Base-by-base conservation (phyloP, 2,329 filamentous ascomycete species). In the Cordyceps cicadae region DNA sequence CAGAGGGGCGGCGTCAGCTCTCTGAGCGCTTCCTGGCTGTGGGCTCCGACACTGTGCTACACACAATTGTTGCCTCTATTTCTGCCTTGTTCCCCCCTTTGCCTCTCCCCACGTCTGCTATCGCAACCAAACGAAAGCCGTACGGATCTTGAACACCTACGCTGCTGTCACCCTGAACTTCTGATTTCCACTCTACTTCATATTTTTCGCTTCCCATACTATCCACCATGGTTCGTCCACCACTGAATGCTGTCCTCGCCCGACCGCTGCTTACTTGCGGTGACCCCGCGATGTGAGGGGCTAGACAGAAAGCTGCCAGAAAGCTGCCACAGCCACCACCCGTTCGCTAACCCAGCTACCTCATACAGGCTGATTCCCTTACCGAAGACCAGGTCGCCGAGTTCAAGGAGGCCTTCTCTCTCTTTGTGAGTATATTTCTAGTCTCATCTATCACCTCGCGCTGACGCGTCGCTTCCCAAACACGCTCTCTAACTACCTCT, bases 351-450 rank as follows among this genome's bases (percentile, higher is more conserved):
- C 68, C 57, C 46, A 62, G 55, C 60, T 62, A 56, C 64, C 60
- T 56, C 53, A 45, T 59, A 60, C 76, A 97, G 93, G 93, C 93
- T 77, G 94, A 99, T 77, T 93, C 93, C 77, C 88, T 99, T 74
- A 97, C 94, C 71, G 94, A 99, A 85, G 94, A 99, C 82, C 94
- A 99, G 86, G 94, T 99, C 76, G 97, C 94, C 76, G 94, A 99
- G 83, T 99, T 97, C 85, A 99, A 97, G 89, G 94, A 99, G 83
- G 94, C 94, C 60, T 99, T 99, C 82, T 99, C 94, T 76, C 90
- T 99, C 68, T 99, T 99, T 79, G 94, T 99, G 88, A 88, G 94
- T 79, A 26, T 17, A 51, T 49, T 21, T 57, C 39, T 12, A 46
- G 45, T 37, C 39, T 15, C 24, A 17, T 14, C 7, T 37, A 8